Evolutionary conservation across 257 asterid species (phyloP), one percentile per base, ranked within the genome.

Genomic region (Rehmannia glutinosa): DNA sequence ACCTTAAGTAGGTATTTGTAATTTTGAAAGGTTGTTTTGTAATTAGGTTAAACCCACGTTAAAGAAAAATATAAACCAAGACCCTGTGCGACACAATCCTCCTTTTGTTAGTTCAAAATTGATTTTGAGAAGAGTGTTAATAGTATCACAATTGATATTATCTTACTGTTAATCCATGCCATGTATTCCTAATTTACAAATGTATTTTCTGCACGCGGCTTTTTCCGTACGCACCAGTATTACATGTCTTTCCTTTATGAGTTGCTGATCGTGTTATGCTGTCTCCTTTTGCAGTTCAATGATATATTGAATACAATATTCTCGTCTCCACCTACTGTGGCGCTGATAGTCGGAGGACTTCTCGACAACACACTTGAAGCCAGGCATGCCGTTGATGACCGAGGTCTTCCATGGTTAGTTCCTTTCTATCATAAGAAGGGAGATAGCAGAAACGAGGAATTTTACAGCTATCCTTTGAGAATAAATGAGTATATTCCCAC

Each of bases 301-400:
- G 87, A 86, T 74, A 89, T 91, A 71, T 61, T 91, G 73, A 94
- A 91, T 63, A 88, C 99, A 4, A 78, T 89, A 38, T 94, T 94
- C 80, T 85, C 97, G 0, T 94, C 98, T 1, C 77, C 99, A 1
- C 87, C 99, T 1, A 80, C 93, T 1, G 99, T 94, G 75, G 93
- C 98, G 1, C 76, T 86, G 56, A 82, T 84, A 20, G 85, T 89
- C 0, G 99, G 91, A 11, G 52, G 82, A 2, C 8, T 89, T 25
- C 51, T 94, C 53, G 98, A 94, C 86, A 88, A 87, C 78, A 94
- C 98, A 4, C 92, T 94, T 1, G 89, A 91, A 70, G 96, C 92
- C 1, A 66, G 73, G 39, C 84, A 76, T 10, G 8, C 85, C 0
- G 67, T 23, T n/a, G 83, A 73, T 0, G 99, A 94, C 21, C 77